Evolutionary conservation across 148 eudicot genomes (phyloP), one percentile per base, ranked within the genome.

Genomic region (Salicornia ramosissima): DNA sequence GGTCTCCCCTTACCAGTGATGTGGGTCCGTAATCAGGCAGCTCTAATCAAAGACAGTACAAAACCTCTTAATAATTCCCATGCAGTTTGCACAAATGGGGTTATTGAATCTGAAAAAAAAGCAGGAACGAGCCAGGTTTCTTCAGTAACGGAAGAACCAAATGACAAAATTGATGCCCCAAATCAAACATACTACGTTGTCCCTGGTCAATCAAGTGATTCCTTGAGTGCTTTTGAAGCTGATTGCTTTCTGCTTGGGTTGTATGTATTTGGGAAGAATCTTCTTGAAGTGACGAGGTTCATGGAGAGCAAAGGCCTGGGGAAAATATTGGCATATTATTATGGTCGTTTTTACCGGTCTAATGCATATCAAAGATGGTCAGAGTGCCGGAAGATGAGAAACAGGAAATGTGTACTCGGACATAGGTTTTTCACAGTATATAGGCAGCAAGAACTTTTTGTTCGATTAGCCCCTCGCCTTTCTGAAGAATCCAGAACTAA

Each of bases 251-350:
- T 89, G 47, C 87, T 91, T 53, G 96, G 96, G 29, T 74, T 91
- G 69, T 91, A 86, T 69, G 76, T 91, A 28, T 88, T 89, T 68
- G 86, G 83, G 73, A 91, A 89, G 81, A 82, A 89, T 55, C 90
- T 91, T 68, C 85, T 72, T 68, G 78, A 46, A 60, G 80, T 91
- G 65, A 73, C 66, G 68, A 79, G 63, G 47, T 89, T 89, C 75
- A 67, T 89, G 57, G 96, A 74, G 56, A 81, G 75, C 29, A 91
- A 89, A 74, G 63, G 68, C 21, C 74, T 80, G 74, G 90, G 90
- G 15, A 82, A 81, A 33, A 67, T 91, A 31, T 70, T 81, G 66
- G 71, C 80, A 0, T 87, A 78, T 64, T 91, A 89, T 56, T 91
- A 89, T 70, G 88, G 92, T 58, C 66, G 59, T 30, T 91, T 89